Evolutionary conservation across 1,284 basidiomycete species (phyloP).

Genomic region (Ustilago vetiveriae): DNA sequence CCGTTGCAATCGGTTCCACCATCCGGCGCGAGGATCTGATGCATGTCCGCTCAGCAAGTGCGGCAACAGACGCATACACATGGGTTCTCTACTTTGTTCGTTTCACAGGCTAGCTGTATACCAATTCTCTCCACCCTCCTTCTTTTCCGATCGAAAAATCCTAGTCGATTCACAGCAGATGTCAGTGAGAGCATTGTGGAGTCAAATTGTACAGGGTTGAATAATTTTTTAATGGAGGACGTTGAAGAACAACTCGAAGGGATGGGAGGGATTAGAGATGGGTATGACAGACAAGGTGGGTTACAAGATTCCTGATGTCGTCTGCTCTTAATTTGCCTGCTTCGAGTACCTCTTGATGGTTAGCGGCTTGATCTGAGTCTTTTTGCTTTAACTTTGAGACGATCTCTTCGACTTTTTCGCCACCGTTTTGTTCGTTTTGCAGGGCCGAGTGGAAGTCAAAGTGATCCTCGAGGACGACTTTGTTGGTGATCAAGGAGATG

Average conservation of each 20-base stretch:
- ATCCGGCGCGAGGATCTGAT: neutral
- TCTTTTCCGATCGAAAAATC: too few relatives aligned
- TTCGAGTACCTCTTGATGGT: slow-evolving; percentile 82
- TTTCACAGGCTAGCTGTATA: slow-evolving; percentile 11
- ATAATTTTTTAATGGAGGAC: too few relatives aligned
- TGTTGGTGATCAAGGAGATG: slow-evolving; percentile 82
- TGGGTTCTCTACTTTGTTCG: too few relatives aligned
- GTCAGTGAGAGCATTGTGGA: too few relatives aligned
- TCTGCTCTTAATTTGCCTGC: slow-evolving; percentile 77
- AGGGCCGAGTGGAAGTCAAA: slow-evolving; percentile 78
- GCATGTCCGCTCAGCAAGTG: neutral
- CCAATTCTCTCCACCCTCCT: neutral
- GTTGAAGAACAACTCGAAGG: too few relatives aligned
- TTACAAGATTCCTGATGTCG: slow-evolving; percentile 74
- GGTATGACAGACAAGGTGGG: slow-evolving; percentile 11
- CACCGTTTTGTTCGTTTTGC: slow-evolving; percentile 72
- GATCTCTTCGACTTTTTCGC: slow-evolving; percentile 5
- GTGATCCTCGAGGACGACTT: slow-evolving; percentile 78
- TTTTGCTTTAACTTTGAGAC: slow-evolving; percentile 63
- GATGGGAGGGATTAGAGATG: neutral
- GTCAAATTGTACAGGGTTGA: too few relatives aligned
- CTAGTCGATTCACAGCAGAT: too few relatives aligned
- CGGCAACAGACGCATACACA: too few relatives aligned
- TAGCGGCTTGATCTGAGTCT: slow-evolving; percentile 72
- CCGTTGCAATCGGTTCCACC: slow-evolving; percentile 15